Evolutionary conservation across 1,284 basidiomycete genomes (phyloP).

Genomic region (Anthracocystis setariae): DNA sequence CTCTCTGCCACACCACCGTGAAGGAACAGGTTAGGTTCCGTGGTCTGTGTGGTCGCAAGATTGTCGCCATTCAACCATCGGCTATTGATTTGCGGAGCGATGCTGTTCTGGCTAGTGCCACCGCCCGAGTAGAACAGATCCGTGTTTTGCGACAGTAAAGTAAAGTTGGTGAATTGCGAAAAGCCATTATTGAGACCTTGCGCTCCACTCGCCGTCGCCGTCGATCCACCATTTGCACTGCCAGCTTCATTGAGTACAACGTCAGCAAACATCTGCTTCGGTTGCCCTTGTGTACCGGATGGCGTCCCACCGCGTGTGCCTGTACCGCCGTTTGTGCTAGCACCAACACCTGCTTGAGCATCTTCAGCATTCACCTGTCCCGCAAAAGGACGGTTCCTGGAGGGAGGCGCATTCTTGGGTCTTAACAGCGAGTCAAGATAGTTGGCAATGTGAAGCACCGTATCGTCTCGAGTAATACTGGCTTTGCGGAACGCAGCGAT

Average conservation of each 20-base stretch:
- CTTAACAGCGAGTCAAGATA: slow-evolving; percentile 44
- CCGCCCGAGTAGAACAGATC: slow-evolving; percentile 29
- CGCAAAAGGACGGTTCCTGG: background rate
- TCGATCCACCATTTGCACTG: slow-evolving; percentile 4
- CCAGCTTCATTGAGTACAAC: background rate
- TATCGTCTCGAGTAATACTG: slow-evolving; percentile 42
- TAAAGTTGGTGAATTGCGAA: slow-evolving; percentile 39
- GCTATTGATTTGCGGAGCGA: background rate
- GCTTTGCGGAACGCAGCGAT: slow-evolving; percentile 40
- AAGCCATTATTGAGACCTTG: slow-evolving; percentile 1
- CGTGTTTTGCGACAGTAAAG: slow-evolving; percentile 26
- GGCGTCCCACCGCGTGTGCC: background rate
- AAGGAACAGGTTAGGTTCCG: slow-evolving; percentile 19
- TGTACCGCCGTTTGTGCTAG: background rate
- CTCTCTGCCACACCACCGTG: slow-evolving; percentile 10
- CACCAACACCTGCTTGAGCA: background rate
- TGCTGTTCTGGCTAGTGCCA: background rate
- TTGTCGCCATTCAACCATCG: slow-evolving; percentile 12
- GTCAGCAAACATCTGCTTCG: background rate
- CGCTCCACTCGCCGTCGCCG: background rate
- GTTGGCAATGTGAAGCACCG: slow-evolving; percentile 38
- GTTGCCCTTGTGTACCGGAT: background rate
- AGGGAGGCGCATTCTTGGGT: slow-evolving; percentile 31
- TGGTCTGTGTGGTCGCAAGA: background rate
- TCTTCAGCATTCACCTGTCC: background rate